Evolutionary conservation across 2,329 filamentous ascomycete species (phyloP).

Genomic region (Cladophialophora yegresii): DNA sequence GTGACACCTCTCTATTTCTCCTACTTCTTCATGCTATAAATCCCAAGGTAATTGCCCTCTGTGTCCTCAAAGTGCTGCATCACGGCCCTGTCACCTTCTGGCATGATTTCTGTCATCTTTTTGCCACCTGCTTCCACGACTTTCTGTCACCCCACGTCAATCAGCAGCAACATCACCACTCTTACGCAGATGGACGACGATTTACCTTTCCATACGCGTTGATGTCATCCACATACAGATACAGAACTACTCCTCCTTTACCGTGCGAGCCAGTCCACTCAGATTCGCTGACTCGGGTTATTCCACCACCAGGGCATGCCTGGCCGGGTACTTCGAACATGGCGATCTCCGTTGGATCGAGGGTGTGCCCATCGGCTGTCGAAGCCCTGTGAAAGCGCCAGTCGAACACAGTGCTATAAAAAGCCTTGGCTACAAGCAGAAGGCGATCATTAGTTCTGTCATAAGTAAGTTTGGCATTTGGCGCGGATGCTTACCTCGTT

Average conservation of each 20-base stretch:
- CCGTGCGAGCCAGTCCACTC: slow-evolving; percentile 16
- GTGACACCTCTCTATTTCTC: background rate
- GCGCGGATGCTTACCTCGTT: slow-evolving; percentile 25
- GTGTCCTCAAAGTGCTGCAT: slow-evolving; percentile 35
- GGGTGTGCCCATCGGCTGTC: slow-evolving; percentile 2
- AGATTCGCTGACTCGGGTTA: slow-evolving; percentile 29
- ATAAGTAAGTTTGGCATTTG: background rate
- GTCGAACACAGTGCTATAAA: slow-evolving; percentile 36
- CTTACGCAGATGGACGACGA: background rate
- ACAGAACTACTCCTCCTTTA: slow-evolving; percentile 31
- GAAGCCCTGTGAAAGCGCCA: slow-evolving; percentile 32
- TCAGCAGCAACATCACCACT: background rate
- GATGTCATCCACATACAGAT: slow-evolving; percentile 36
- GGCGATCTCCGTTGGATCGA: slow-evolving; percentile 27
- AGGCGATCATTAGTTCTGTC: background rate
- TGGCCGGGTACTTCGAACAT: slow-evolving; percentile 35
- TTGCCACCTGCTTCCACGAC: slow-evolving; percentile 33
- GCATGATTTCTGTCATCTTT: slow-evolving; percentile 27
- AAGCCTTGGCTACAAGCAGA: slow-evolving; percentile 31
- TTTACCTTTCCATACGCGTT: slow-evolving; percentile 30
- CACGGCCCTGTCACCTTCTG: slow-evolving; percentile 31
- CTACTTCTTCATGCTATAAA: slow-evolving; percentile 28
- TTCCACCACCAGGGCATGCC: slow-evolving; percentile 28
- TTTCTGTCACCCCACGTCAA: slow-evolving; percentile 12
- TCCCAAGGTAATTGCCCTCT: slow-evolving; percentile 36